Percentiles rank a stretch among this genome's conserved stretches.
Conservation (phyloP, 805 yeast species). For the Cyberlindnera sargentensis region DNA sequence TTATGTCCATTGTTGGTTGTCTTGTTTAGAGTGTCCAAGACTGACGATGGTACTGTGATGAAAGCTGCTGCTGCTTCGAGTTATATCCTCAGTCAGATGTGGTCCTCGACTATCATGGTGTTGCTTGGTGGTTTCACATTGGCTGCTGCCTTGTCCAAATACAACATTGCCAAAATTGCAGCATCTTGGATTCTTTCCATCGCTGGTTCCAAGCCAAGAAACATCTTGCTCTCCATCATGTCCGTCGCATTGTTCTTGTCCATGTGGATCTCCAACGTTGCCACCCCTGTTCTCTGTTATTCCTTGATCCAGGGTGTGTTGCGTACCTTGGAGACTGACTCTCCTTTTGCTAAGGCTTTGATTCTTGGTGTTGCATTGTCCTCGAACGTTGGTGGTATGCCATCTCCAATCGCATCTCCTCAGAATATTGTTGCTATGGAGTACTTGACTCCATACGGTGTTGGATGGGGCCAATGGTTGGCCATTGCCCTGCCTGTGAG, state of each 20-base stretch:
- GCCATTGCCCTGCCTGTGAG: slow-evolving; percentile 81
- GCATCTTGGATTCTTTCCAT: slow-evolving; percentile 75
- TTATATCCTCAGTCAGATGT: slow-evolving; percentile 75
- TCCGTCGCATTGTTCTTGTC: slow-evolving; percentile 75
- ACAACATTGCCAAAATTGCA: slow-evolving; percentile 79
- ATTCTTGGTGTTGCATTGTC: slow-evolving; percentile 89
- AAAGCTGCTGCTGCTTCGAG: slow-evolving; percentile 58
- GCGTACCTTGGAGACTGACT: slow-evolving; percentile 65
- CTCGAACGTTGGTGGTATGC: slow-evolving; percentile 92
- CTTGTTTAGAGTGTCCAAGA: slow-evolving; percentile 54
- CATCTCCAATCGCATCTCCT: slow-evolving; percentile 94
- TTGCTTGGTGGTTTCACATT: slow-evolving; percentile 87
- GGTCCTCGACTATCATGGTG: slow-evolving; percentile 90
- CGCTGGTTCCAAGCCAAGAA: slow-evolving; percentile 80
- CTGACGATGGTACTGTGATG: slow-evolving; percentile 47
- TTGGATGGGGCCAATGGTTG: slow-evolving; percentile 90
- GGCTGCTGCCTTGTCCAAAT: slow-evolving; percentile 90
- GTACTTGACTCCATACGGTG: slow-evolving; percentile 59
- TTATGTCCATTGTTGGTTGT: slow-evolving; percentile 78
- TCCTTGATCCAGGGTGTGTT: slow-evolving; percentile 83
- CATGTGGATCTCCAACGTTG: slow-evolving; percentile 96
- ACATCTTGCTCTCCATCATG: slow-evolving; percentile 75
- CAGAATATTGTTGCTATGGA: slow-evolving; percentile 89
- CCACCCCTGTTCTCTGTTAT: slow-evolving; percentile 88
- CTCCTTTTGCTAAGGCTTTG: slow-evolving; percentile 79